Evolutionary conservation across 2,329 filamentous ascomycete genomes (phyloP), one percentile per base, ranked within the genome.

Genomic region (Hypoxylon sp.): DNA sequence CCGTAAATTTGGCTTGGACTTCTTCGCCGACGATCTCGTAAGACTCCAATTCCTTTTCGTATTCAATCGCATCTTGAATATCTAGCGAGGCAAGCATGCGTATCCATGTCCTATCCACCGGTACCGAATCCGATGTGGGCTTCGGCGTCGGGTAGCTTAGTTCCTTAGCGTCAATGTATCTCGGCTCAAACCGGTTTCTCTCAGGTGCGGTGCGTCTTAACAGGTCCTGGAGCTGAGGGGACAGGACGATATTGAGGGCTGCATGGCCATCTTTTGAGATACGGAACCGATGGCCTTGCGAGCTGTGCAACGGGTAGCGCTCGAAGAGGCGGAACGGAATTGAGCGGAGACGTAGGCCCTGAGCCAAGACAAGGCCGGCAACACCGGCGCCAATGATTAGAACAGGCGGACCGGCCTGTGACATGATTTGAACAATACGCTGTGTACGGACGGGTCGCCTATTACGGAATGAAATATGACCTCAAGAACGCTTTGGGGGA

Each of bases 361-460:
- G 76, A 3, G 75, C 76, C 19, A 85, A 75, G 0, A 80, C 79
- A 10, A 85, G 77, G 4, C 83, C 83, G 11, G 80, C 78, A 14
- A 85, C 76, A 5, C 83, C 84, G 13, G 82, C 83, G 10, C 83
- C 83, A 50, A 78, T 72, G 24, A 78, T 78, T 10, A 85, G 72
- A 42, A 85, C 80, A 22, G 74, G 77, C 24, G 37, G 48, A 39
- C 69, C 58, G 26, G n/a, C 46, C 22, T 55, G 33, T 54, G 63
- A 13, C 66, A 70, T 73, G 31, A 50, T 22, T 65, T 35, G 22
- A 52, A 53, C 22, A 13, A 22, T 33, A 44, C 39, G 4, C 9
- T 9, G 17, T 44, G 26, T 26, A 26, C 6, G 26, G 26, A 26
- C 6, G n/a, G 5, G 37, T 19, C 37, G 17, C 37, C n/a, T 42